Percentiles rank a stretch among this genome's conserved stretches.
Conservation (phyloP, 345 rosid species). For the thale cress (Arabidopsis thaliana) region TAIR10.1 NC_003076.8:26468001-26468500, state of each 20-base stretch:
- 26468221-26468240: conserved; percentile 2
- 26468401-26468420: neutral
- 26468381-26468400: neutral
- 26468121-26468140: conserved; percentile 92
- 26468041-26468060: conserved; percentile 54
- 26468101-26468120: conserved; percentile 95
- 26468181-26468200: conserved; percentile 84
- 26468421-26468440: neutral
- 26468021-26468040: conserved; percentile 1
- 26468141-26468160: conserved; percentile 84
- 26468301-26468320: neutral
- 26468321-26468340: neutral
- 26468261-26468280: neutral
- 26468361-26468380: neutral
- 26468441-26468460: conserved; percentile 4
- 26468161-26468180: conserved; percentile 86
- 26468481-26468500: neutral
- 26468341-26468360: neutral
- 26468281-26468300: neutral
- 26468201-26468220: neutral
- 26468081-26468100: conserved; percentile 76
- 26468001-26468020: neutral
- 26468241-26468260: neutral
- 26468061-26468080: conserved; percentile 85
- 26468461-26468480: neutral